Evolutionary conservation across 371 early-diverging fungal genomes (phyloP), one percentile per base, ranked within the genome.

Genomic region (Lichtheimia ramosa): DNA sequence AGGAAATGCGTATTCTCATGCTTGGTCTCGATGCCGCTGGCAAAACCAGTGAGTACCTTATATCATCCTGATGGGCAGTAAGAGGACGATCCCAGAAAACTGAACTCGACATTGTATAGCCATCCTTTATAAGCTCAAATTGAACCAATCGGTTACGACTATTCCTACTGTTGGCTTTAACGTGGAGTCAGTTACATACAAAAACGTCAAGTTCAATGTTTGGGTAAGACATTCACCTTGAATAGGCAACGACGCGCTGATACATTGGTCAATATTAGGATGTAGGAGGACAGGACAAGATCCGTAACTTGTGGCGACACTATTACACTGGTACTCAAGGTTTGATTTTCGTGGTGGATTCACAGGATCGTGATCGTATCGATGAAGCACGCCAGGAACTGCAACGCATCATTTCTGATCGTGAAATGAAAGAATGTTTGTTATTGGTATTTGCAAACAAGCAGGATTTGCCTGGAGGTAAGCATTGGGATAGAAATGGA

Each of bases 21-120:
- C 81, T 95, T 34, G 97, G 97, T 51, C 79, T 94, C 48, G 96
- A 96, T 79, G 93, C 93, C 57, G 92, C 96, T 48, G 97, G 97
- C 58, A 96, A 96, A 82, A 96, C 95, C 63, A 94, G 91, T 85
- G 88, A 73, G 77, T 71, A n/a, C n/a, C n/a, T n/a, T n/a, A 75
- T 62, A 13, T 5, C 48, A 23, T 46, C 34, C 18, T 49, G 55
- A 54, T 16, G 16, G 7, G 21, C 41, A 41, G 21, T 48, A 28
- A 48, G 24, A 34, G 23, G n/a, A 16, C 23, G 15, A 27, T 18
- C 27, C 18, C 51, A 18, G 23, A 7, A 21, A 25, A 21, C 16
- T 21, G 21, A 46, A n/a, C 46, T 46, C 51, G 51, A 51, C n/a
- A 5, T 15, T 51, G 16, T 24, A 8, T 54, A 90, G 91, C 95